Evolutionary conservation across 495 filamentous ascomycete genomes (phyloP), one percentile per base, ranked within the genome.

Genomic region (Cercophora samala): DNA sequence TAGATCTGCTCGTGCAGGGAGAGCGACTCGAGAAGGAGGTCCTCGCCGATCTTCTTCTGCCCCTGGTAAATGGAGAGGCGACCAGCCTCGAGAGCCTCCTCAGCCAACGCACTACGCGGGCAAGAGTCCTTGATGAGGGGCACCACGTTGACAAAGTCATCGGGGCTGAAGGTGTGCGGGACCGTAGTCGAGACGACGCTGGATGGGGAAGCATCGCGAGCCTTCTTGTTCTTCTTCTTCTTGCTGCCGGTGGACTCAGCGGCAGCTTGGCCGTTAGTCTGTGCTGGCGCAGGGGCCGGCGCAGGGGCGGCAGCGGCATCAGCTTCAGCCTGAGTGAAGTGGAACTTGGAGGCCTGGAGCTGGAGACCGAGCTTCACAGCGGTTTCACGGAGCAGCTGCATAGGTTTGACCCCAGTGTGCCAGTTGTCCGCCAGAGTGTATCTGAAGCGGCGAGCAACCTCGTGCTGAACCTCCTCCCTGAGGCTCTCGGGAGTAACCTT

Each of bases 1-100:
- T 99, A 99, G 73, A 99, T 97, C 78, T 99, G 96, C 80, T 99
- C 96, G 73, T 99, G 93, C 32, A 99, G 84, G 58, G 95, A 96
- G 67, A 99, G 83, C 22, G 93, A 97, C 76, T 99, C 96, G 58
- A 98, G 82, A 51, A 99, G 86, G 61, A 99, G 87, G 76, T 98
- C 95, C 80, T 97, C 94, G 62, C 96, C 96, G 59, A 98, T 85
- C 76, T 97, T 94, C 81, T 93, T 93, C 80, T 98, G 91, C 74
- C 92, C 90, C 75, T 97, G 93, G 77, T 92, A 88, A 73, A 99
- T 88, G 52, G 93, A 97, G 72, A 97, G 93, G 51, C 93, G 90
- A 21, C 95, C 96, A 60, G 93, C 96, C 78, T 98, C 96, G 63
- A 98, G 80, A 25, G 96, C 93, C 76, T 99, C 96, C 76, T 98